These are phyloP conservation scores for Cladosporium velox DNA, from an alignment of 2,329 filamentous ascomycete genomes.

Conservation along the genomic window DNA sequence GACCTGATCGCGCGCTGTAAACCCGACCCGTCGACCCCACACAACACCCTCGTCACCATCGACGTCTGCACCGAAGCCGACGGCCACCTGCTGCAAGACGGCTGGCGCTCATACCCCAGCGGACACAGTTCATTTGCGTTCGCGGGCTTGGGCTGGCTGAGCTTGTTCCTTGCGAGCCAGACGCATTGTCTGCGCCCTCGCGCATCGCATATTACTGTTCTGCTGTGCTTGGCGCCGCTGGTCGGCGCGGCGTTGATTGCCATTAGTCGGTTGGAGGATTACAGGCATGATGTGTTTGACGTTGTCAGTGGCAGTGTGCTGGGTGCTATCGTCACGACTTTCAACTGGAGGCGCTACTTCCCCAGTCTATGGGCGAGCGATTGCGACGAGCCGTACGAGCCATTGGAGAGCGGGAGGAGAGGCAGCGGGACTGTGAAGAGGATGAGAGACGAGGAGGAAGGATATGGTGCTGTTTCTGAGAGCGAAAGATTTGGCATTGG, in stretches of 20 bases:
- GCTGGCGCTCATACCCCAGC: conserved; percentile 80
- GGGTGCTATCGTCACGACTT: conserved; percentile 57
- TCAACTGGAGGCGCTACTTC: conserved; percentile 63
- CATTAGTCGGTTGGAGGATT: conserved; percentile 63
- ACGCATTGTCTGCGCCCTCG: conserved; percentile 60
- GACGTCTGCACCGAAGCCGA: conserved; percentile 72
- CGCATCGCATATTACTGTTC: conserved; percentile 57
- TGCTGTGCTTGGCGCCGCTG: conserved; percentile 58
- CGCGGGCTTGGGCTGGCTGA: conserved; percentile 73
- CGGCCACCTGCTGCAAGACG: conserved; percentile 73
- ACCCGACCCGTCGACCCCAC: conserved; percentile 61
- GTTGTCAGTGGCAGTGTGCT: conserved; percentile 58
- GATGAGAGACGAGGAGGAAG: conserved; percentile 14
- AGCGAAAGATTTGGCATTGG: conserved; percentile 20
- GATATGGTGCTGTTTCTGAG: conserved; percentile 19
- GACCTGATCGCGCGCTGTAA: conserved; percentile 88
- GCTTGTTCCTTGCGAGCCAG: conserved; percentile 58
- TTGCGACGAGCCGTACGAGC: conserved; percentile 56
- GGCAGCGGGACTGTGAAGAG: neutral
- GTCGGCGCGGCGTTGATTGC: conserved; percentile 62
- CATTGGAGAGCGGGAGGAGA: conserved; percentile 31
- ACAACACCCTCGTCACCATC: conserved; percentile 59
- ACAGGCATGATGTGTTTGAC: conserved; percentile 65
- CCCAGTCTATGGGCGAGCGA: conserved; percentile 52
- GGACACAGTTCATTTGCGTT: conserved; percentile 81